These are phyloP conservation scores for Stenocarpella maydis DNA, from an alignment of 2,329 filamentous ascomycete species.

Conservation along the genomic window DNA sequence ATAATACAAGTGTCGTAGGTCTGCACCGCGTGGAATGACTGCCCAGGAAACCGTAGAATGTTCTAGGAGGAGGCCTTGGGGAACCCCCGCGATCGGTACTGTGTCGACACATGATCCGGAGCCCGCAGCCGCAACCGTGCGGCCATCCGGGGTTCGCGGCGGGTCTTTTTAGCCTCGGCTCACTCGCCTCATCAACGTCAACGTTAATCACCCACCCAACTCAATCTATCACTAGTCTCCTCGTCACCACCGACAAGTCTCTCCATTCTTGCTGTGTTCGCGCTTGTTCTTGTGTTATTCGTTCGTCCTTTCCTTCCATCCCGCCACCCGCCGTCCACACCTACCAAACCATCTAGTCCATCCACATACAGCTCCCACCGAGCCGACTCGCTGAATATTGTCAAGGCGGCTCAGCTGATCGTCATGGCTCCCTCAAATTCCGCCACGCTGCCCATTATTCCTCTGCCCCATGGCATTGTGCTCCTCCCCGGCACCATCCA, in stretches of 20 bases:
- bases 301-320: not conserved
- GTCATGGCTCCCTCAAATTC: constrained; percentile 49
- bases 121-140: constrained; percentile 6
- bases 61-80: not conserved
- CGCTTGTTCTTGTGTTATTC: not conserved
- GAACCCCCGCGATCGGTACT: constrained; percentile 11
- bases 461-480: constrained; percentile 80
- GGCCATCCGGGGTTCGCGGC: constrained; percentile 15
- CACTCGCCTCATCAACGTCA: constrained; percentile 13
- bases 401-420: too few relatives aligned
- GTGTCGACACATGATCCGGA: constrained; percentile 13
- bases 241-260: not conserved
- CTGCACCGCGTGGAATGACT: not conserved
- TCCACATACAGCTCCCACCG: not conserved
- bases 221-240: not conserved
- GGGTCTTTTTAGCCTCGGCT: constrained; percentile 27
- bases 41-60: constrained; percentile 4
- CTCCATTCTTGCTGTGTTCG: not conserved
- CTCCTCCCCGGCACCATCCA: constrained; percentile 87
- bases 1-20: not conserved
- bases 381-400: not conserved
- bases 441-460: constrained; percentile 76
- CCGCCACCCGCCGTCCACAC: not conserved
- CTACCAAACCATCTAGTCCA: too few relatives aligned
- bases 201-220: not conserved